A percentile compares a stretch with the other conserved stretches of the same genome.
These are phyloP conservation scores for Penicillium soppii DNA, from an alignment of 495 filamentous ascomycete species.

Conservation along the genomic window DNA sequence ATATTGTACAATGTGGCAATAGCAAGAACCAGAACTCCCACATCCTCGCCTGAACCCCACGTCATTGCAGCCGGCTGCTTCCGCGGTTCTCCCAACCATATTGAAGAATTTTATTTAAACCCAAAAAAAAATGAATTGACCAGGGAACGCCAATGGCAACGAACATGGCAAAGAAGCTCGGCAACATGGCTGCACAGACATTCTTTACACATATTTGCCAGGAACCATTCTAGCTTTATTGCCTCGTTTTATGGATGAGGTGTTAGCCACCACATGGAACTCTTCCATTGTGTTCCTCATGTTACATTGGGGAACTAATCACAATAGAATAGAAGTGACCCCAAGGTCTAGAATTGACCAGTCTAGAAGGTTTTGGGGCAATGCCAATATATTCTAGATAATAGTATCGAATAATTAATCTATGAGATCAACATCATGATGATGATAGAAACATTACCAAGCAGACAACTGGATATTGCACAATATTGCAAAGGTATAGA, in stretches of 20 bases:
- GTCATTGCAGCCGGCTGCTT: conserved; percentile 13
- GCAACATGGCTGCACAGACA: conserved; percentile 11
- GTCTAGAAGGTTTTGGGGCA: neutral
- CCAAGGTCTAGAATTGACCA: neutral
- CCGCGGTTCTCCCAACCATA: conserved; percentile 15
- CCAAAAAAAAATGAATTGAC: neutral
- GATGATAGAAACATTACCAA: conserved; percentile 2
- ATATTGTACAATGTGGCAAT: no score
- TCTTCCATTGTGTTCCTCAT: neutral
- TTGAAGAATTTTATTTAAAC: neutral
- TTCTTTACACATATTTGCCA: neutral
- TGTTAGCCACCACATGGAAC: conserved; percentile 6
- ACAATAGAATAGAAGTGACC: neutral
- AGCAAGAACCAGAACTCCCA: no score
- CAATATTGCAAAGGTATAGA: no score
- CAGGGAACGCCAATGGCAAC: conserved; percentile 2
- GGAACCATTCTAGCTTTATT: neutral
- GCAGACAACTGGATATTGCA: neutral
- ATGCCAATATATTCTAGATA: neutral
- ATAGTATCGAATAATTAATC: no score
- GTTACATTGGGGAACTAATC: neutral
- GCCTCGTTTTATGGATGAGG: neutral
- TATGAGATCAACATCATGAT: neutral
- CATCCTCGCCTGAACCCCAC: conserved; percentile 2
- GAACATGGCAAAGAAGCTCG: conserved; percentile 7